Evolutionary conservation across 2,329 filamentous ascomycete species (phyloP).

Genomic region (Kalmusia sp.): DNA sequence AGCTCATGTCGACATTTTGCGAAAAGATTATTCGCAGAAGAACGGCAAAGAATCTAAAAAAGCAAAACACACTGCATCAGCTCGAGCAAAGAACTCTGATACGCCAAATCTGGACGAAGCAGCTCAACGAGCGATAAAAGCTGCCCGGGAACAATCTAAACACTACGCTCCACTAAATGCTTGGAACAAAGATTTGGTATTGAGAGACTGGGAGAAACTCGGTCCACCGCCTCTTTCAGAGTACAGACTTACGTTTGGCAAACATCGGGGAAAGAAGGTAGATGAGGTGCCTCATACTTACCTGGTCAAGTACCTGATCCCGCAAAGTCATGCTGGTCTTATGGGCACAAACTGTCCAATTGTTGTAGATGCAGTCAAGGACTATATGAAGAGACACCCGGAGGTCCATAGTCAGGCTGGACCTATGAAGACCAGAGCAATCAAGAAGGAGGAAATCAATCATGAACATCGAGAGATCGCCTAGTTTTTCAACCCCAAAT

Average conservation of each 20-base stretch:
- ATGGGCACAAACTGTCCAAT: background rate
- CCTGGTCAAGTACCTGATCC: slow-evolving; percentile 7
- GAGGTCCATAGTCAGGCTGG: background rate
- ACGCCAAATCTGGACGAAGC: background rate
- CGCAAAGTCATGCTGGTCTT: background rate
- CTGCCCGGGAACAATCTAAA: background rate
- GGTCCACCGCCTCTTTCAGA: slow-evolving; percentile 1
- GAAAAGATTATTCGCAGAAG: background rate
- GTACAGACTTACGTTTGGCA: slow-evolving; percentile 8
- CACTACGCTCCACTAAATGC: background rate
- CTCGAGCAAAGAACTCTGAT: too few species aligned
- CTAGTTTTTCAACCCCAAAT: background rate
- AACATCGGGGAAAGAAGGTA: slow-evolving; percentile 1
- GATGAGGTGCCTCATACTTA: slow-evolving; percentile 1
- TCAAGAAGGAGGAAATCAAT: background rate
- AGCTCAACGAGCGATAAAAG: background rate
- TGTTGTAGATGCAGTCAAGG: background rate
- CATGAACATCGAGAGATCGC: background rate
- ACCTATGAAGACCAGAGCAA: background rate
- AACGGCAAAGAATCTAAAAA: background rate
- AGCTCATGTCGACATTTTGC: too few species aligned
- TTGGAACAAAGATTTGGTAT: background rate
- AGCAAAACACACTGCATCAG: background rate
- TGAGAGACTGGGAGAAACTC: background rate
- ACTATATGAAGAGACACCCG: background rate